Evolutionary conservation across 768 basidiomycete species (phyloP), one percentile per base, ranked within the genome.

Genomic region (Glaciozyma antarctica): DNA sequence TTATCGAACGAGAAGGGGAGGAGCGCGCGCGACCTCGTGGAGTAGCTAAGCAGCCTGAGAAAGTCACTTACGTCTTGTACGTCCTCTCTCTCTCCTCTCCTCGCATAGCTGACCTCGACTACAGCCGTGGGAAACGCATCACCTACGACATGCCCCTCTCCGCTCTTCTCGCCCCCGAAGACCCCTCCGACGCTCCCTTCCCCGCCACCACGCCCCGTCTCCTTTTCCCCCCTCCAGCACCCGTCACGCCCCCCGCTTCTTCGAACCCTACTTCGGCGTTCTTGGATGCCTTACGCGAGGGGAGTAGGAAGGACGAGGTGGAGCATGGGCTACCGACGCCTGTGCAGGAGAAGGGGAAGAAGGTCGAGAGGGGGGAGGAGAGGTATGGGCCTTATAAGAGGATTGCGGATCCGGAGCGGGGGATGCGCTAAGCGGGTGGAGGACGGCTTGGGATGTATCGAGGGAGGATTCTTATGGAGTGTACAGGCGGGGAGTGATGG

Each of bases 41-140:
- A 38, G 44, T 26, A 60, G 53, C 54, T 12, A 56, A 45, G 48
- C 12, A 61, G 34, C 57, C 69, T 19, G 62, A 66, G 51, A 70
- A 64, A 47, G n/a, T 69, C 17, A 63, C 68, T 38, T 62, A 61
- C 30, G 68, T 69, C 64, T 63, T 62, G 69, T 61, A 51, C 45
- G 64, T 48, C 4, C 24, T 26, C 45, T 47, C 53, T 41, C 13
- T 28, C 24, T 30, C n/a, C 54, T 22, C 57, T 28, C n/a, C n/a
- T n/a, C 15, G 13, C 28, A 5, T 16, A 15, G 61, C 54, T 56
- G 6, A 38, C 61, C 55, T 34, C 52, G 24, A 2, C n/a, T 6
- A 2, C 62, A 67, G 61, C 28, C 72, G 65, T 26, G 67, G 67
- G 41, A 68, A 64, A 34, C 61, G 65, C 19, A 64, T 71, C 49